Evolutionary conservation across 2,329 filamentous ascomycete species (phyloP).

Genomic region (Hypoxylon rubiginosum): DNA sequence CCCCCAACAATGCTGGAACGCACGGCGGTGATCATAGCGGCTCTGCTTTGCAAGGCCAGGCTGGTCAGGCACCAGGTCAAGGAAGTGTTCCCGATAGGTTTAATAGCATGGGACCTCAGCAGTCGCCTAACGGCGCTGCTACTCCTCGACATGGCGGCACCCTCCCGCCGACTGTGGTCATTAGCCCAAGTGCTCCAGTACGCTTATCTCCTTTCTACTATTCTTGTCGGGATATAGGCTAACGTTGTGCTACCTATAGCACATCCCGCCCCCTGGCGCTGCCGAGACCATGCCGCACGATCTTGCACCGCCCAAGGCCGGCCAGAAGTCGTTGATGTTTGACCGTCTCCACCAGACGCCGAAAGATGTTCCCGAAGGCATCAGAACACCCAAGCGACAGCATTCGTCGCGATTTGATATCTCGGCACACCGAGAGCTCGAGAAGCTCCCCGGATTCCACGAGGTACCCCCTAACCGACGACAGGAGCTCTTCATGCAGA

Average conservation of each 20-base stretch:
- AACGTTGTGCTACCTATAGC: constrained; percentile 64
- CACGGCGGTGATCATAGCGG: constrained; percentile 59
- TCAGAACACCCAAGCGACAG: constrained; percentile 94
- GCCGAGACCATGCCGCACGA: constrained; percentile 99
- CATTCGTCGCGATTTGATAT: constrained; percentile 98
- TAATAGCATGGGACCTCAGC: constrained; percentile 53
- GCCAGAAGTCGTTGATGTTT: constrained; percentile 89
- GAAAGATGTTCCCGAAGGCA: constrained; percentile 95
- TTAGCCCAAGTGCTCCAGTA: constrained; percentile 94
- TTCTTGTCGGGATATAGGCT: constrained; percentile 29
- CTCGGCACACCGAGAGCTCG: constrained; percentile 93
- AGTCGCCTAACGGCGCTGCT: constrained; percentile 65
- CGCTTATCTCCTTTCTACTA: constrained; percentile 54
- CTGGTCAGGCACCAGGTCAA: constrained; percentile 51
- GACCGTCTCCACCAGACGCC: constrained; percentile 92
- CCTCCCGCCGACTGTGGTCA: constrained; percentile 88
- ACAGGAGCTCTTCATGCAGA: constrained; percentile 99
- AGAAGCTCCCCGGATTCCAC: constrained; percentile 97
- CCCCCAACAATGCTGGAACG: constrained; percentile 64
- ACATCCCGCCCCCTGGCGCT: constrained; percentile 90
- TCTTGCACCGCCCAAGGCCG: constrained; percentile 91
- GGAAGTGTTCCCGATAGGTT: constrained; percentile 56
- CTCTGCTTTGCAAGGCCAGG: constrained; percentile 58
- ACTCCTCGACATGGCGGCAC: constrained; percentile 72
- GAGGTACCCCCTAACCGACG: constrained; percentile 95